Evolutionary conservation across 1,284 basidiomycete species (phyloP).

Genomic region (Vanrija sp.): DNA sequence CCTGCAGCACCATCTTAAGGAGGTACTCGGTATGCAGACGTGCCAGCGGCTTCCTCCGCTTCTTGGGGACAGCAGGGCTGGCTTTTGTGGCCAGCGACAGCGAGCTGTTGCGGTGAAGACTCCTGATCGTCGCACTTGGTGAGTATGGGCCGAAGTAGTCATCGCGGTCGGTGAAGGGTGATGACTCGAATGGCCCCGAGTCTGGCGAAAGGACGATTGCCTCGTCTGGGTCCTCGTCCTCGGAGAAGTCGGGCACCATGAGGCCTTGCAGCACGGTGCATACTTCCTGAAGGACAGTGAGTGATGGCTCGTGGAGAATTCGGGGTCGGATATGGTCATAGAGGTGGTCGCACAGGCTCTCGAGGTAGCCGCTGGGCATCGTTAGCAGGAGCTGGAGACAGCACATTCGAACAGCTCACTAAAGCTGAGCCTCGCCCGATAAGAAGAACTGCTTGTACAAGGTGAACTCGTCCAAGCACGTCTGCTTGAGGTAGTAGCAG

Average conservation of each 20-base stretch:
- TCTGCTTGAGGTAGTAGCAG: conserved; percentile 81
- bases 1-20: conserved; percentile 82
- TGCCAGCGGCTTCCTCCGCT: conserved; percentile 48
- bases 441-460: conserved; percentile 79
- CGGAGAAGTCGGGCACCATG: conserved; percentile 71
- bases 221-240: conserved; percentile 26
- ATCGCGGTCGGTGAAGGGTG: conserved; percentile 4
- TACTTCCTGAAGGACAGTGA: conserved; percentile 82
- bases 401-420: conserved; percentile 58
- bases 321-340: conserved; percentile 90
- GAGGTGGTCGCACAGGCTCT: conserved; percentile 82
- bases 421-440: conserved; percentile 74
- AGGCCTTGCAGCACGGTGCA: conserved; percentile 89
- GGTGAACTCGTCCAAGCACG: conserved; percentile 81
- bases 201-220: conserved; percentile 21
- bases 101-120: conserved; percentile 10
- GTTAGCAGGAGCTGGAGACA: neutral
- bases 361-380: conserved; percentile 67
- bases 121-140: conserved; percentile 33
- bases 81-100: neutral
- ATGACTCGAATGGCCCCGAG: conserved; percentile 15
- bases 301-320: conserved; percentile 81
- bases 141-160: conserved; percentile 25
- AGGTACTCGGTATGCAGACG: conserved; percentile 67
- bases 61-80: neutral